phyloP scores from a whole-genome alignment of 2,329 filamentous ascomycete genomes.

The Pseudopithomyces chartarum region DNA sequence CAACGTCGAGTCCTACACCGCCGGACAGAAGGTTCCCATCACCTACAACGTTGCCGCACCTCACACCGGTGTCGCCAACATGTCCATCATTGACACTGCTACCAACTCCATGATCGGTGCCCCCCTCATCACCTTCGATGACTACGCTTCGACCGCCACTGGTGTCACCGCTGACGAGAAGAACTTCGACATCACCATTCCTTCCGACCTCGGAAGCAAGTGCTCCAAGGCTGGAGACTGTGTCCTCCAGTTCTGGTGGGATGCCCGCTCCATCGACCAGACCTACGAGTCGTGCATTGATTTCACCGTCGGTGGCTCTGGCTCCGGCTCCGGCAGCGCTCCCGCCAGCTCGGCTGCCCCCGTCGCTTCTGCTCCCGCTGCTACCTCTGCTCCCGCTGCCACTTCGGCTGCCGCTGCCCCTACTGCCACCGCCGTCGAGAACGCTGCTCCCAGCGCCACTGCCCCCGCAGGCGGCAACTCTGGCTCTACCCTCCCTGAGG shows the following conservation, averaged over 20 bases:
- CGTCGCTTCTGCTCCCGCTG: constrained; percentile 16
- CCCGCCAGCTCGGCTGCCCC: constrained; percentile 13
- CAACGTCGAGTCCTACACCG: constrained; percentile 57
- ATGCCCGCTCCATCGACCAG: constrained; percentile 60
- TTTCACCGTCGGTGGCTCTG: constrained; percentile 53
- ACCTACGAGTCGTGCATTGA: constrained; percentile 69
- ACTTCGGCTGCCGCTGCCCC: constrained; percentile 15
- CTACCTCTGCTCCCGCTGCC: constrained; percentile 16
- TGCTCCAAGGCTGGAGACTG: constrained; percentile 57
- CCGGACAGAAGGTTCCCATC: constrained; percentile 55
- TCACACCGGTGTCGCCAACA: constrained; percentile 62
- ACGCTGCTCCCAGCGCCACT: constrained; percentile 13
- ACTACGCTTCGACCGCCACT: constrained; percentile 57
- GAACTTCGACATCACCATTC: constrained; percentile 60
- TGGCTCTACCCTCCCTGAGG: constrained; percentile 27
- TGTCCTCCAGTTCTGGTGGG: constrained; percentile 68
- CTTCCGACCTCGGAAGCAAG: constrained; percentile 51
- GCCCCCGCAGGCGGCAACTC: constrained; percentile 12
- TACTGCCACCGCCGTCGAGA: constrained; percentile 14
- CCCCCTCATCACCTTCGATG: constrained; percentile 60
- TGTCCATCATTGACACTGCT: constrained; percentile 61
- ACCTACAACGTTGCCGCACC: constrained; percentile 56
- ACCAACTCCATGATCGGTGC: constrained; percentile 59
- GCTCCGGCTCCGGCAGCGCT: constrained; percentile 24
- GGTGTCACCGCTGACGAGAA: constrained; percentile 53